These are phyloP conservation scores for Nemania sp. DNA, from an alignment of 2,329 filamentous ascomycete species.

Conservation along the genomic window DNA sequence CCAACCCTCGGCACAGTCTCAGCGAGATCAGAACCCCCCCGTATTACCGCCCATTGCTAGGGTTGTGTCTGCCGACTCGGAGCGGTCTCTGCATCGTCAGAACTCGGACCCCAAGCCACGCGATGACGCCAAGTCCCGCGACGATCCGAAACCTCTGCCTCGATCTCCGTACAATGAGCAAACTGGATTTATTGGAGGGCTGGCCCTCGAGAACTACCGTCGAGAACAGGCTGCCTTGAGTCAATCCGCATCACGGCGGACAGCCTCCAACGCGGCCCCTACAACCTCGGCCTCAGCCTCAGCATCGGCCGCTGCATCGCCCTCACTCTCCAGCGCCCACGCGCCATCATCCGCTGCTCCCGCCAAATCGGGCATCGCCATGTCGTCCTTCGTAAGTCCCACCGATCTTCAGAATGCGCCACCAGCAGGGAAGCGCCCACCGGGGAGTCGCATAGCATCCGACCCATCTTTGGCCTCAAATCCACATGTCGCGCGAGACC, in stretches of 20 bases:
- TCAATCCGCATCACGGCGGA: constrained; percentile 29
- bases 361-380: constrained; percentile 40
- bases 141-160: constrained; percentile 39
- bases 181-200: constrained; percentile 59
- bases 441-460: constrained; percentile 46
- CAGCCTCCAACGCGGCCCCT: constrained; percentile 16
- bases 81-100: constrained; percentile 31
- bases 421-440: constrained; percentile 48
- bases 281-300: constrained; percentile 2
- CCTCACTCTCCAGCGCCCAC: constrained; percentile 31
- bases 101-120: constrained; percentile 10
- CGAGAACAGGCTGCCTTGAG: constrained; percentile 42
- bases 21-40: constrained; percentile 39
- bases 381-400: constrained; percentile 55
- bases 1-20: constrained; percentile 46
- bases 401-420: constrained; percentile 51
- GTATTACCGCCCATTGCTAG: constrained; percentile 53
- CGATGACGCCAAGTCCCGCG: constrained; percentile 16
- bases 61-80: constrained; percentile 50
- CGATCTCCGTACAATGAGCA: constrained; percentile 45
- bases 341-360: constrained; percentile 38
- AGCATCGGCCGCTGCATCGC: background rate
- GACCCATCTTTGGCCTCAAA: constrained; percentile 44
- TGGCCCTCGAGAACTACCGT: constrained; percentile 57
- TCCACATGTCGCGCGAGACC: constrained; percentile 44